Evolutionary conservation across 2,329 filamentous ascomycete species (phyloP), one percentile per base, ranked within the genome.

Genomic region (Clonostachys rosea): DNA sequence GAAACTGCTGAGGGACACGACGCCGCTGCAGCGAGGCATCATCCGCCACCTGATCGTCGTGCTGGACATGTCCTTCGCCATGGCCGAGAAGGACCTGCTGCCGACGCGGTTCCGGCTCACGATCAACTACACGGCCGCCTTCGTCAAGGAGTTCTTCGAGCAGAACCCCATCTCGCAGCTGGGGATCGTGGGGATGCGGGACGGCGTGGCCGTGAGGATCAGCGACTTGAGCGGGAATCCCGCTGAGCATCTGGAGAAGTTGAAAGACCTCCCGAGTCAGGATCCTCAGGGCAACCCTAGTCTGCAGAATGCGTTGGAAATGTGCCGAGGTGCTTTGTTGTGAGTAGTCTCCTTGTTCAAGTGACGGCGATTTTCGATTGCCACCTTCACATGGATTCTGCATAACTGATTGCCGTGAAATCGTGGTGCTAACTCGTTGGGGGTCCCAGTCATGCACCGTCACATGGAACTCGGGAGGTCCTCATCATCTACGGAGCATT

Each of bases 121-220:
- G 45, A 77, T 96, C 59, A 84, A 84, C 53, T 95, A 91, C 66
- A 87, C 91, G 14, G 81, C 86, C 53, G 86, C 91, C 48, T 99
- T 97, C 66, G 87, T 97, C 43, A 80, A 85, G 49, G 92, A 96
- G 65, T 99, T 90, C 69, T 99, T 97, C 62, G 94, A 97, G 68
- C 94, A 99, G 68, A 99, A 99, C 59, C 94, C 94, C 11, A 97
- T 99, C 55, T 95, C 91, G 10, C 94, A 99, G 68, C 80, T 99
- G 48, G 91, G 88, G 20, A 86, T 99, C 33, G 75, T 99, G 37
- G 92, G 89, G 44, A 96, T 97, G 88, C 83, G 89, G 51, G 94
- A 97, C 63, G 94, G 94, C 14, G 75, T 97, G 14, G 91, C 91
- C 3, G 75, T 95, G 20, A 77, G 89, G 37, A 81, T 99, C 52